Base-by-base conservation (phyloP, 2,329 filamentous ascomycete genomes). In the Diaporthe humulicola region DNA sequence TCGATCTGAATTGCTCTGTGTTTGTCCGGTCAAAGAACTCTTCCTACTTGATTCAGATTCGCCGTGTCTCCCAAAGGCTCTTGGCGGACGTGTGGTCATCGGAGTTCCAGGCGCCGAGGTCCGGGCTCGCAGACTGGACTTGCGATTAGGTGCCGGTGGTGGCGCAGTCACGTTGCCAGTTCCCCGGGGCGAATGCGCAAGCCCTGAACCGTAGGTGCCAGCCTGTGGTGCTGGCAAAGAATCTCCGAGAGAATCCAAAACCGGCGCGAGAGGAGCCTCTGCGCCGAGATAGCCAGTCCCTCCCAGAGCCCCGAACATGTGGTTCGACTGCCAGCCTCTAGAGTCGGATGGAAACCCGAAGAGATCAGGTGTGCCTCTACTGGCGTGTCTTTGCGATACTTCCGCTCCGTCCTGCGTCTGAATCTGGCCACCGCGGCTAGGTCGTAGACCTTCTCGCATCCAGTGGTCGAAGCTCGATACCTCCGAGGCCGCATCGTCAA, bases 401-500 rank as follows among this genome's bases (percentile, higher is more conserved):
- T 22, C 22, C 9, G 56, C 25, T 2, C 54, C 58, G n/a, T 64
- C 54, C 19, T 54, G 61, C 28, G 54, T 52, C 30, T 40, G 73
- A 36, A 42, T 12, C 25, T 52, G 64, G 25, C 72, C 72, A 14
- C 72, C 79, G 0, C 78, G 79, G 0, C 81, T 80, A 1, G 87
- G 85, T 61, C 87, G 87, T 42, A 85, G 81, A 71, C 88, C 88
- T 79, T 90, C 88, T 9, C 86, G 86, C 82, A 91, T 86, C 90
- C 90, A 92, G 33, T 90, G 89, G 71, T 91, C 90, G 7, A 89
- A 84, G 75, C 86, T 89, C 1, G 88, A 90, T 0, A 86, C 83
- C 4, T 86, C 79, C 2, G 88, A 89, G 38, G 86, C 84, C n/a
- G 83, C 84, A 22, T 86, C 85, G 28, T 83, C 85, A 5, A 82